Evolutionary conservation across 441 rosid genomes (phyloP).

Genomic region (Capsella rubella): DNA sequence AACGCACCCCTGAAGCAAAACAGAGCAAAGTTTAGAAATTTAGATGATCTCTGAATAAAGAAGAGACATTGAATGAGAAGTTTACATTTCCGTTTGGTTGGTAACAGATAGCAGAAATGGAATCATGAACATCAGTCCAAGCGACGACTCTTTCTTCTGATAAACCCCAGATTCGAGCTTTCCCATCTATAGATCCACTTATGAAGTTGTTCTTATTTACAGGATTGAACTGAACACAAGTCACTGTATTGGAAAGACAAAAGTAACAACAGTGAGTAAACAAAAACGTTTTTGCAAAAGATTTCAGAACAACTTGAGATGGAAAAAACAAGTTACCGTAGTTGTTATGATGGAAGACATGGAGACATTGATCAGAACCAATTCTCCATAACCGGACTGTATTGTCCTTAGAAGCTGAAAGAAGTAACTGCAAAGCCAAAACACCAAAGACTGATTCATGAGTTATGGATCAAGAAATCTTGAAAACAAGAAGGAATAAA

Average conservation of each 20-base stretch:
- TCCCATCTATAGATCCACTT: constrained; percentile 95
- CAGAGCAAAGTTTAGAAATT: constrained; percentile 14
- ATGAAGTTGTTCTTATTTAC: constrained; percentile 69
- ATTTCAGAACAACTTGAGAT: neutral
- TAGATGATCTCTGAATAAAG: neutral
- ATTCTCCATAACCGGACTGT: constrained; percentile 83
- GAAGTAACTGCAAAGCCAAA: constrained; percentile 61
- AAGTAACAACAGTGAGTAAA: constrained; percentile 4
- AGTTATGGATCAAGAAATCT: constrained; percentile 60
- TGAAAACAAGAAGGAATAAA: constrained; percentile 14
- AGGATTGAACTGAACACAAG: constrained; percentile 90
- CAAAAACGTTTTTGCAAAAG: neutral
- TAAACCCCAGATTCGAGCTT: constrained; percentile 88
- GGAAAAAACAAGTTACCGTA: constrained; percentile 54
- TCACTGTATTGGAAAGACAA: constrained; percentile 58
- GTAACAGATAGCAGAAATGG: constrained; percentile 77
- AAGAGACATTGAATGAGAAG: neutral
- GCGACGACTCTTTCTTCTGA: constrained; percentile 67
- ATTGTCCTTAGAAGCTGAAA: constrained; percentile 84
- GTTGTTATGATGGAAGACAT: constrained; percentile 62
- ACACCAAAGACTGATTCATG: constrained; percentile 35
- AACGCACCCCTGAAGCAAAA: constrained; percentile 63
- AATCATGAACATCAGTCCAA: constrained; percentile 76
- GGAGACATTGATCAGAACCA: constrained; percentile 58
- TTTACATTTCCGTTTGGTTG: constrained; percentile 75